Conservation (phyloP, 2,329 filamentous ascomycete genomes). For the Alternaria triticina region DNA sequence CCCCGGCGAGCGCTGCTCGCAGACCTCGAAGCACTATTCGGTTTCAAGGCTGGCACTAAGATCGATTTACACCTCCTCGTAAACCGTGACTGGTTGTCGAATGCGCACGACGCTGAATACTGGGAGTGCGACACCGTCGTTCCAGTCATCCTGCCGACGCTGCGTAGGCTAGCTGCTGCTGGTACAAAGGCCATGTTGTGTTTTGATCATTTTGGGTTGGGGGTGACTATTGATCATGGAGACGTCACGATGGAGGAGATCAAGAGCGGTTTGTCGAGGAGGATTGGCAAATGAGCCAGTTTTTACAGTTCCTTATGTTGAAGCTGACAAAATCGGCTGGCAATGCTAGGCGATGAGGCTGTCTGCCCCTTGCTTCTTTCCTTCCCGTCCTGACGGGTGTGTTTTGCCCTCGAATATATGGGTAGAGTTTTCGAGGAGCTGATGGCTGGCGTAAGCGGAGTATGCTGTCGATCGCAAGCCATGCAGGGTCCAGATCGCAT, state of each 20-base stretch:
- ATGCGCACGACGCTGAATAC: neutral
- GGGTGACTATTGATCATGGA: neutral
- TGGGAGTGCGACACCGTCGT: neutral
- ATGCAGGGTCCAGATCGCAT: neutral
- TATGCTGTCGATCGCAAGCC: neutral
- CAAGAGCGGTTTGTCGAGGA: neutral
- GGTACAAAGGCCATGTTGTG: neutral
- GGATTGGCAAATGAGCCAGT: neutral
- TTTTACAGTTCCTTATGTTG: neutral
- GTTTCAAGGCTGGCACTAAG: neutral
- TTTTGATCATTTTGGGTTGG: neutral
- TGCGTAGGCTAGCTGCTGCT: neutral
- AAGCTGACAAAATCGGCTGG: neutral
- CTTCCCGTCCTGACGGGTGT: neutral
- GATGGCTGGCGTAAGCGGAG: neutral
- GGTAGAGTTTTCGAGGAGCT: neutral
- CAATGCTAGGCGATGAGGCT: neutral
- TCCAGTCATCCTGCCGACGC: neutral
- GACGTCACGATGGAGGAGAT: neutral
- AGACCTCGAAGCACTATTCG: neutral
- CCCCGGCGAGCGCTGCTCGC: neutral
- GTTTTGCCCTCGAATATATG: neutral
- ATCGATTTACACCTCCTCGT: neutral
- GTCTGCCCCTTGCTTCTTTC: neutral
- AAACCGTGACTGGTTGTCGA: neutral